Evolutionary conservation across 805 yeast genomes (phyloP).

Genomic region (Yamadazyma endophytica): DNA sequence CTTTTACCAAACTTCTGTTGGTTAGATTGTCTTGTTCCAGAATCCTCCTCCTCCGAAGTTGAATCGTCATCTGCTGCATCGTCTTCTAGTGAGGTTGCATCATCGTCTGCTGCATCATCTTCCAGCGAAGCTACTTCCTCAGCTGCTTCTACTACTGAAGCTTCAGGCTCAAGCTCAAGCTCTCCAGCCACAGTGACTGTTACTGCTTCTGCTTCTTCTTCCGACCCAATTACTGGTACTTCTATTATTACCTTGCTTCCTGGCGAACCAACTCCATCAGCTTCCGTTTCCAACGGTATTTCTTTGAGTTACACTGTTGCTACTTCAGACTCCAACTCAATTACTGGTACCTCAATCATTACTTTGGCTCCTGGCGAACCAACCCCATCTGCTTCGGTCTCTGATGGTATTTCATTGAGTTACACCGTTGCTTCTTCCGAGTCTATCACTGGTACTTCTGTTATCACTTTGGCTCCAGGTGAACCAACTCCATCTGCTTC

Average conservation of each 20-base stretch:
- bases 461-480: constrained; percentile 34
- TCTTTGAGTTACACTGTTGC: neutral
- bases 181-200: neutral
- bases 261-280: constrained; percentile 1
- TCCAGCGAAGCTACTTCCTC: neutral
- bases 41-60: constrained; percentile 2
- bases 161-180: constrained; percentile 1
- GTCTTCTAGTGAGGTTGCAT: constrained; percentile 1
- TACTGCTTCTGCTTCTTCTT: constrained; percentile 1
- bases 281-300: neutral
- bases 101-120: constrained; percentile 5
- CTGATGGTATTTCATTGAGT: constrained; percentile 11
- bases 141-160: constrained; percentile 2
- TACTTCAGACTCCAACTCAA: constrained; percentile 1
- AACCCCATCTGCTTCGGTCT: neutral
- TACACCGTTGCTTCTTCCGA: constrained; percentile 16
- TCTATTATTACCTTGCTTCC: constrained; percentile 1
- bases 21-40: constrained; percentile 8
- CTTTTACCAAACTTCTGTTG: constrained; percentile 15
- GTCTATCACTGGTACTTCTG: constrained; percentile 18
- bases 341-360: constrained; percentile 4
- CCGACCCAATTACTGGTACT: constrained; percentile 2
- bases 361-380: constrained; percentile 1
- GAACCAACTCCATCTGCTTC: too few species aligned
- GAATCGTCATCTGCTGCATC: constrained; percentile 1